These are phyloP conservation scores for Penicillium canariense DNA, from an alignment of 495 filamentous ascomycete species.

Conservation along the genomic window DNA sequence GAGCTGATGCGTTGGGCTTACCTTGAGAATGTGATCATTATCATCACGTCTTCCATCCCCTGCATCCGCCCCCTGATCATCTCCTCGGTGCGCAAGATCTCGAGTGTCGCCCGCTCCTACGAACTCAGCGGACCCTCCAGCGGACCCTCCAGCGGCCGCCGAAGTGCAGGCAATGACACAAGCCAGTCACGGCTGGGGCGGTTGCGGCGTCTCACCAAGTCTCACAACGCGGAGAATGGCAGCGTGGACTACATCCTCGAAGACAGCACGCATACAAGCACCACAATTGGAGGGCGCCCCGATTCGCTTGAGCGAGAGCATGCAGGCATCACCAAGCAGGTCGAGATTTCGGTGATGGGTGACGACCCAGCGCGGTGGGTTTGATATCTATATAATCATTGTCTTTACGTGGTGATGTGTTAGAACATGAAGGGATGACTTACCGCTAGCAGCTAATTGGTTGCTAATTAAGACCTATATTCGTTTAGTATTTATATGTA, in stretches of 20 bases:
- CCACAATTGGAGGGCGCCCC: constrained; percentile 12
- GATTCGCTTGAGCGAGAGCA: constrained; percentile 15
- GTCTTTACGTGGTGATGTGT: too few relatives aligned
- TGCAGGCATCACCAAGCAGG: constrained; percentile 33
- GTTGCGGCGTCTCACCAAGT: constrained; percentile 12
- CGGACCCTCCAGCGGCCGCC: constrained; percentile 18
- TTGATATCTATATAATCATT: too few relatives aligned
- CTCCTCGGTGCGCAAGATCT: constrained; percentile 40
- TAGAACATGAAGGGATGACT: too few relatives aligned
- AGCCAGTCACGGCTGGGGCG: constrained; percentile 15
- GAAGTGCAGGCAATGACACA: constrained; percentile 15
- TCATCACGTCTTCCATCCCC: constrained; percentile 37
- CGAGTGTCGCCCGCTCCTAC: constrained; percentile 33
- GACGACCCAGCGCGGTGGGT: too few relatives aligned
- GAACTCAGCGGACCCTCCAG: constrained; percentile 32
- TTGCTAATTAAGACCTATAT: too few relatives aligned
- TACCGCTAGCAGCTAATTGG: too few relatives aligned
- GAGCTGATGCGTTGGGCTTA: constrained; percentile 38
- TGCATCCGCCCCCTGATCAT: constrained; percentile 37
- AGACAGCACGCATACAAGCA: constrained; percentile 11
- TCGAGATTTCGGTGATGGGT: constrained; percentile 37
- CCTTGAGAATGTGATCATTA: constrained; percentile 33
- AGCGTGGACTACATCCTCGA: constrained; percentile 35
- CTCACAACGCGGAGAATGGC: constrained; percentile 22
- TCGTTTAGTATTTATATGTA: too few relatives aligned